Conservation (phyloP, 2,329 filamentous ascomycete genomes). For the Nemania sp. region DNA sequence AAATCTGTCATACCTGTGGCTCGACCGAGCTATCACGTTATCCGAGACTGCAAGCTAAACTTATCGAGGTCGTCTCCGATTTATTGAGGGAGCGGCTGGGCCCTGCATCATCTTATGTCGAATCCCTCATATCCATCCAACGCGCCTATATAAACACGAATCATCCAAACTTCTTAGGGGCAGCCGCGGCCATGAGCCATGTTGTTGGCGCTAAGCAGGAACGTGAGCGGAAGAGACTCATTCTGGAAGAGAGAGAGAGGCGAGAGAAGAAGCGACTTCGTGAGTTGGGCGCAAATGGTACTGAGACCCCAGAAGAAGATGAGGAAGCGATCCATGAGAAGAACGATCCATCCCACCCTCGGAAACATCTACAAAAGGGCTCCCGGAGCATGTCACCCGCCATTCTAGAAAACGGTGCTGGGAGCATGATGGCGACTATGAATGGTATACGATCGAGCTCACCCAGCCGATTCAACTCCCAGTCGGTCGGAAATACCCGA, state of each 20-base stretch:
- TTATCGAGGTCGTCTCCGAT: slow-evolving; percentile 98
- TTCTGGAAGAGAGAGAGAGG: slow-evolving; percentile 84
- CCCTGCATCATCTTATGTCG: slow-evolving; percentile 87
- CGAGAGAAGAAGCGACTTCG: slow-evolving; percentile 82
- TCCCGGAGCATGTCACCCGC: slow-evolving; percentile 83
- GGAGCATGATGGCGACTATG: slow-evolving; percentile 65
- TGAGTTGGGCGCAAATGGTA: slow-evolving; percentile 80
- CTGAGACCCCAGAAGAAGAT: slow-evolving; percentile 69
- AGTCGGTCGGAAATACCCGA: slow-evolving; percentile 65
- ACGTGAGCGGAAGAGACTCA: slow-evolving; percentile 78
- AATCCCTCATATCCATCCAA: slow-evolving; percentile 96
- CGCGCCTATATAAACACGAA: slow-evolving; percentile 99
- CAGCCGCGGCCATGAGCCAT: slow-evolving; percentile 95
- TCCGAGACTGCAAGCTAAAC: slow-evolving; percentile 89
- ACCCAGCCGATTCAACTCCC: slow-evolving; percentile 64
- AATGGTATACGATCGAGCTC: slow-evolving; percentile 68
- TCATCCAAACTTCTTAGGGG: slow-evolving; percentile 96
- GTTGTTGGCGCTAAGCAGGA: slow-evolving; percentile 96
- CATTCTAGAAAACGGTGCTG: slow-evolving; percentile 68
- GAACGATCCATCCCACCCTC: slow-evolving; percentile 60
- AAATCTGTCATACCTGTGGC: slow-evolving; percentile 98
- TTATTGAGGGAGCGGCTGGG: slow-evolving; percentile 89
- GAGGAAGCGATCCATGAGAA: slow-evolving; percentile 61
- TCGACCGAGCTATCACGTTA: slow-evolving; percentile 92
- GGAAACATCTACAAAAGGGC: slow-evolving; percentile 64